A percentile compares a stretch with the other conserved stretches of the same genome.
phyloP scores from a whole-genome alignment of 345 rosid genomes.

The Rhizophora mangle region DNA sequence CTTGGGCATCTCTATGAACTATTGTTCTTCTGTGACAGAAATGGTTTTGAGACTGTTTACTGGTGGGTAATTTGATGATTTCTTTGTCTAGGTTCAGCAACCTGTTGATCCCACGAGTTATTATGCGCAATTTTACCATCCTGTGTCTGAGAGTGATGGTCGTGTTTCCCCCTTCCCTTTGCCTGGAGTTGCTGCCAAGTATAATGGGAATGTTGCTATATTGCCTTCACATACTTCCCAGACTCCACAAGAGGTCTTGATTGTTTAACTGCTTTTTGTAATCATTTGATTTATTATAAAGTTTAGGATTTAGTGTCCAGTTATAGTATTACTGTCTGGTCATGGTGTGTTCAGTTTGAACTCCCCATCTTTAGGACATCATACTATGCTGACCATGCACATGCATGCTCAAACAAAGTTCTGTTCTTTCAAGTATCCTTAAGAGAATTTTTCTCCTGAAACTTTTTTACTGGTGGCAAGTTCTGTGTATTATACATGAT shows the following conservation, averaged over 20 bases:
- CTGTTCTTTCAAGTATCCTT: too few relatives aligned
- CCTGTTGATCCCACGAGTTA: constrained; percentile 75
- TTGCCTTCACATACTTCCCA: constrained; percentile 75
- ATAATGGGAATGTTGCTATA: constrained; percentile 66
- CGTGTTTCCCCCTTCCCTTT: constrained; percentile 75
- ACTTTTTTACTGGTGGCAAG: too few relatives aligned
- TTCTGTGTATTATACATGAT: too few relatives aligned
- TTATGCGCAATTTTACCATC: constrained; percentile 74
- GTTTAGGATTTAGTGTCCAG: neutral
- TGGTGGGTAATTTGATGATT: constrained; percentile 25
- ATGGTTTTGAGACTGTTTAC: constrained; percentile 15
- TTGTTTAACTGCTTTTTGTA: constrained; percentile 13
- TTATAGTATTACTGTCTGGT: too few relatives aligned
- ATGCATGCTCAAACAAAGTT: too few relatives aligned
- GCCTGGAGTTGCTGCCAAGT: constrained; percentile 66
- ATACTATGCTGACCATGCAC: too few relatives aligned
- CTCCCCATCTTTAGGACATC: too few relatives aligned
- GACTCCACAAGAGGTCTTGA: constrained; percentile 76
- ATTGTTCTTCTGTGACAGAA: neutral
- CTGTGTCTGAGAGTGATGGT: constrained; percentile 64
- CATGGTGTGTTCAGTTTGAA: too few relatives aligned
- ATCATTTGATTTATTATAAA: constrained; percentile 1
- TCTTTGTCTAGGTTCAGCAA: constrained; percentile 56
- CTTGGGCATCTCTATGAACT: too few relatives aligned
- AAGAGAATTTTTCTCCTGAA: too few relatives aligned